These are phyloP conservation scores for Tephrocybe rancida DNA, from an alignment of 768 basidiomycete species.

Conservation along the genomic window DNA sequence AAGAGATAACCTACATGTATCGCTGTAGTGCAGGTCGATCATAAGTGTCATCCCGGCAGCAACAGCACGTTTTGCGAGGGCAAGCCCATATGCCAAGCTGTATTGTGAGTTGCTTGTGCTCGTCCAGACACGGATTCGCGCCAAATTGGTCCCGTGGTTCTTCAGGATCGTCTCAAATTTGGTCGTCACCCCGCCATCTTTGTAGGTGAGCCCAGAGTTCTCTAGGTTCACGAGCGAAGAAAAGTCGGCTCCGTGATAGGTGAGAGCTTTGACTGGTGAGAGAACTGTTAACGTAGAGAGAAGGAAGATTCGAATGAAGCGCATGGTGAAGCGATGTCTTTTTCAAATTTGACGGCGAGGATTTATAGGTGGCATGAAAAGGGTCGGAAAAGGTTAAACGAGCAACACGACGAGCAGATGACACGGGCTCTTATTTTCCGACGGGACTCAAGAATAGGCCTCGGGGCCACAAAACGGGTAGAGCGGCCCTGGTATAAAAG, in stretches of 20 bases:
- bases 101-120: conserved; percentile 53
- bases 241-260: conserved; percentile 58
- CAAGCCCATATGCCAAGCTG: conserved; percentile 52
- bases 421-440: conserved; percentile 3
- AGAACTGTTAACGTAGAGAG: conserved; percentile 22
- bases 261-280: conserved; percentile 35
- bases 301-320: conserved; percentile 20
- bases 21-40: conserved; percentile 65
- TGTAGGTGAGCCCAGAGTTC: conserved; percentile 45
- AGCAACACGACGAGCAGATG: conserved; percentile 6
- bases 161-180: conserved; percentile 56
- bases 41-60: conserved; percentile 58
- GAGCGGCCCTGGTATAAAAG: conserved; percentile 7
- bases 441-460: background rate
- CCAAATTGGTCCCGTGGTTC: conserved; percentile 57
- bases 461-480: conserved; percentile 4
- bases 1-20: conserved; percentile 47
- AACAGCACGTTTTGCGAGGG: conserved; percentile 54
- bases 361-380: conserved; percentile 3
- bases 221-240: conserved; percentile 57
- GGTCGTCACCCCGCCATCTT: conserved; percentile 37
- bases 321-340: conserved; percentile 17
- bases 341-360: background rate
- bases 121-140: conserved; percentile 65
- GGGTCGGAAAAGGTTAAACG: background rate